A percentile compares a stretch with the other conserved stretches of the same genome.
phyloP scores from a whole-genome alignment of 371 early-diverging fungal species.

The Mucor piriformis region DNA sequence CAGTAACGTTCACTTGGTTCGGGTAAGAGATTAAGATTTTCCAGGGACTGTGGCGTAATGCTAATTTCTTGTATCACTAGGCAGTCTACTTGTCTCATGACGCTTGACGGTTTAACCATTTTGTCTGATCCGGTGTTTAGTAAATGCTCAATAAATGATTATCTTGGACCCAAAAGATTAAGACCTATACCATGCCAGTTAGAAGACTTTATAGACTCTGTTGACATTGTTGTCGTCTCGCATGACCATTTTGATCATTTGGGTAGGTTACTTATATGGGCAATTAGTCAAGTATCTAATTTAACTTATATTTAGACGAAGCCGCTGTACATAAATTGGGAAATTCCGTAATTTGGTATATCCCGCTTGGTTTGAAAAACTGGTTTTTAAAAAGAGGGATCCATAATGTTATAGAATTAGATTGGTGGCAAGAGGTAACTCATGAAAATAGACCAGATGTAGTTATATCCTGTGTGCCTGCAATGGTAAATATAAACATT shows the following conservation, averaged over 20 bases:
- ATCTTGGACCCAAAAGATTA: constrained; percentile 57
- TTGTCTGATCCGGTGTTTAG: constrained; percentile 67
- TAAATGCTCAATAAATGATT: constrained; percentile 41
- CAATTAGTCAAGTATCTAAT: background rate
- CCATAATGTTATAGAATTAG: constrained; percentile 55
- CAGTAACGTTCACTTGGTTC: constrained; percentile 53
- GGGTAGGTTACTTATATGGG: constrained; percentile 31
- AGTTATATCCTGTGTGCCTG: constrained; percentile 57
- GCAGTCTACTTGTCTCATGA: constrained; percentile 67
- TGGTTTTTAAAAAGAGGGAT: constrained; percentile 58
- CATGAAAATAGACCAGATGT: constrained; percentile 44
- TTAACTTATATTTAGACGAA: constrained; percentile 34
- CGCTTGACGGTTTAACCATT: constrained; percentile 62
- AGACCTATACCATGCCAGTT: constrained; percentile 59
- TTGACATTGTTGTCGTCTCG: constrained; percentile 64
- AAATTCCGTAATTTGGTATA: constrained; percentile 62
- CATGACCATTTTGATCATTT: constrained; percentile 68
- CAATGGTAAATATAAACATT: constrained; percentile 35
- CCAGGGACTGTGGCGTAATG: background rate
- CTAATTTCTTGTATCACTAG: constrained; percentile 24
- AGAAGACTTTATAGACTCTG: constrained; percentile 46
- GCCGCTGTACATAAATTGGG: constrained; percentile 52
- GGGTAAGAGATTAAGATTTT: constrained; percentile 31
- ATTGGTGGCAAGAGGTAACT: constrained; percentile 66
- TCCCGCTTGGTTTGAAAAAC: constrained; percentile 56